Percentiles rank a stretch among this genome's conserved stretches.
These are phyloP conservation scores for Geotrichum reessii DNA, from an alignment of 1,139 yeast species.

Conservation along the genomic window DNA sequence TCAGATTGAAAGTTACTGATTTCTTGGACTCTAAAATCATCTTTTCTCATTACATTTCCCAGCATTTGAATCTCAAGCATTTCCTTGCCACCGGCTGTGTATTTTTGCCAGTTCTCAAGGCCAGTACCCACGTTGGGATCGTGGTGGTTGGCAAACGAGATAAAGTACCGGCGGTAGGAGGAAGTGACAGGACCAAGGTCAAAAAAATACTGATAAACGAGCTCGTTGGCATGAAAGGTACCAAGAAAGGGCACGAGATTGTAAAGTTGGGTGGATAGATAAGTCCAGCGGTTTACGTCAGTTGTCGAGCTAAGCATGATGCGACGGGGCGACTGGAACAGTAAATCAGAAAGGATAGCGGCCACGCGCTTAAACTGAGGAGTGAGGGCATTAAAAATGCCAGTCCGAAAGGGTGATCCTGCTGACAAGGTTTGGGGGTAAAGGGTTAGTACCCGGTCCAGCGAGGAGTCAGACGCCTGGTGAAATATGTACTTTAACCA, in stretches of 20 bases:
- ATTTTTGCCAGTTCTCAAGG: constrained; percentile 17
- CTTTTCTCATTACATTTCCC: background rate
- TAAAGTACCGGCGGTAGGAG: constrained; percentile 21
- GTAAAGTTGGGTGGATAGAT: constrained; percentile 18
- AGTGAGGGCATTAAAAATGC: constrained; percentile 11
- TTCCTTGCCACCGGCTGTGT: constrained; percentile 37
- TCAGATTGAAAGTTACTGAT: constrained; percentile 1
- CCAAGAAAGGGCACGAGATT: constrained; percentile 21
- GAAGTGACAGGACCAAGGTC: background rate
- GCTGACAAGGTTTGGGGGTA: constrained; percentile 21
- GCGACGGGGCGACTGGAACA: constrained; percentile 24
- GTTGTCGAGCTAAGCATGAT: background rate
- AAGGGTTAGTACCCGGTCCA: constrained; percentile 1
- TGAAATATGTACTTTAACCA: background rate
- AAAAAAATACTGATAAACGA: constrained; percentile 14
- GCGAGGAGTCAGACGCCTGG: background rate
- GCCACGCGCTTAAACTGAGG: constrained; percentile 24
- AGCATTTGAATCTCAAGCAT: constrained; percentile 2
- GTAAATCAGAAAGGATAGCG: constrained; percentile 22
- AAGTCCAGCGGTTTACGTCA: constrained; percentile 15
- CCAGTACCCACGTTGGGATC: constrained; percentile 20
- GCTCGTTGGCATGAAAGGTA: constrained; percentile 22
- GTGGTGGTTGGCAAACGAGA: constrained; percentile 22
- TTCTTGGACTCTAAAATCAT: constrained; percentile 3
- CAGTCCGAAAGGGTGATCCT: constrained; percentile 27